Evolutionary conservation across 495 filamentous ascomycete species (phyloP).

Genomic region (Penicillium lividum): DNA sequence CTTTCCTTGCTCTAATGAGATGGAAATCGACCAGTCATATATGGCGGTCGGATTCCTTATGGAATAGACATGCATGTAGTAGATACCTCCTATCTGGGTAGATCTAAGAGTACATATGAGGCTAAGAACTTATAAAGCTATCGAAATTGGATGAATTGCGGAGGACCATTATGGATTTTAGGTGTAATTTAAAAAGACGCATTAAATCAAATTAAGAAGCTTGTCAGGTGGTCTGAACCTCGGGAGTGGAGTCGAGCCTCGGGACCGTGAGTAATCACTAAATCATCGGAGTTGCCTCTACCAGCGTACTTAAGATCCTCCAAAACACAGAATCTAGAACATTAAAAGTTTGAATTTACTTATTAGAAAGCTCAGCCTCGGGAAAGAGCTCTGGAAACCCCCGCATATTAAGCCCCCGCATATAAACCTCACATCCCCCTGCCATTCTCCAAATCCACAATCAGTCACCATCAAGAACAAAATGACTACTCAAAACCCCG

Average conservation of each 20-base stretch:
- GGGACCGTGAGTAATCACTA: constrained; percentile 25
- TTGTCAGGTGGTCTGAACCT: neutral
- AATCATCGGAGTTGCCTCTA: constrained; percentile 10
- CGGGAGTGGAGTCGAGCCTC: constrained; percentile 14
- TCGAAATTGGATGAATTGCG: too few species aligned
- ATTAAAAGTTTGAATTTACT: neutral
- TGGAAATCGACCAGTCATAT: too few species aligned
- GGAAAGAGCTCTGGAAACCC: neutral
- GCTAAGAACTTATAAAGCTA: too few species aligned
- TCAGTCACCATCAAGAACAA: neutral
- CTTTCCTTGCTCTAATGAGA: too few species aligned
- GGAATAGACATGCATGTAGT: too few species aligned
- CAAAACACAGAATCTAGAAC: neutral
- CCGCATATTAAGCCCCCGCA: neutral
- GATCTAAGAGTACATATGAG: too few species aligned
- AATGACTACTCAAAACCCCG: constrained; percentile 37
- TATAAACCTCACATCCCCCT: neutral
- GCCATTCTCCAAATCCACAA: neutral
- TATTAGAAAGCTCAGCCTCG: neutral
- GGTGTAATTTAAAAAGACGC: too few species aligned
- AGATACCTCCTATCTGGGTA: too few species aligned
- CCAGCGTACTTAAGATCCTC: neutral
- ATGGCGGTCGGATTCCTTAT: too few species aligned
- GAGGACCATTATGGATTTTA: too few species aligned
- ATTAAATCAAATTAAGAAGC: too few species aligned